Conservation (phyloP, 2,329 filamentous ascomycete species). For the Pestalotiopsis sp. region DNA sequence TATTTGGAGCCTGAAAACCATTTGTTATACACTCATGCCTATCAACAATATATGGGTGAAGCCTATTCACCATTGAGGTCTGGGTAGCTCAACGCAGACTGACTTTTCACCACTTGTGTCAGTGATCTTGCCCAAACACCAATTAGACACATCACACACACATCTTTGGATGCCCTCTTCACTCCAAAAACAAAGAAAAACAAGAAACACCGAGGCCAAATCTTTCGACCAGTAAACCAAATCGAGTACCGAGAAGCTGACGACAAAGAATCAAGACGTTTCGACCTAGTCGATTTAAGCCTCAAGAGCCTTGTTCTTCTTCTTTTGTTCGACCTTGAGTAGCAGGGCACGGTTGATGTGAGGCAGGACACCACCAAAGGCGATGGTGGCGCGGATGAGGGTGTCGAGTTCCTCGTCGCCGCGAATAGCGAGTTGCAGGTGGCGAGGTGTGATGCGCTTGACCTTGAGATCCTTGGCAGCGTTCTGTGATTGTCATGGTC, state of each 20-base stretch:
- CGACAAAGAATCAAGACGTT: conserved; percentile 1
- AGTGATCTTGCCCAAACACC: neutral
- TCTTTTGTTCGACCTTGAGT: conserved; percentile 97
- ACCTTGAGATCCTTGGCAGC: conserved; percentile 99
- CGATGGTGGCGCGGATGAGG: conserved; percentile 95
- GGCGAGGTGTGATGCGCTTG: conserved; percentile 98
- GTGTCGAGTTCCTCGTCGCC: conserved; percentile 98
- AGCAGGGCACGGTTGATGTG: conserved; percentile 98
- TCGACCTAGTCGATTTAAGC: conserved; percentile 43
- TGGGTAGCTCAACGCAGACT: neutral
- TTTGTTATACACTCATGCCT: neutral
- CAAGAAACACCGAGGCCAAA: neutral
- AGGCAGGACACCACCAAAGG: conserved; percentile 95
- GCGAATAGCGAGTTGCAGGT: conserved; percentile 96
- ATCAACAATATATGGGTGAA: neutral
- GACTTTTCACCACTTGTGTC: neutral
- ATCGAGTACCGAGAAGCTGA: neutral
- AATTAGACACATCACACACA: neutral
- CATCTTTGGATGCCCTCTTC: neutral
- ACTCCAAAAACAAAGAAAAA: neutral
- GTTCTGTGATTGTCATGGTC: conserved; percentile 57
- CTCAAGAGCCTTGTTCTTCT: conserved; percentile 68
- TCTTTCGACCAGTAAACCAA: neutral
- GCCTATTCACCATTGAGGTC: neutral
- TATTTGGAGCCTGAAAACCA: neutral